Evolutionary conservation across 116 monocot genomes (phyloP).

Genomic region (Cymodocea nodosa): DNA sequence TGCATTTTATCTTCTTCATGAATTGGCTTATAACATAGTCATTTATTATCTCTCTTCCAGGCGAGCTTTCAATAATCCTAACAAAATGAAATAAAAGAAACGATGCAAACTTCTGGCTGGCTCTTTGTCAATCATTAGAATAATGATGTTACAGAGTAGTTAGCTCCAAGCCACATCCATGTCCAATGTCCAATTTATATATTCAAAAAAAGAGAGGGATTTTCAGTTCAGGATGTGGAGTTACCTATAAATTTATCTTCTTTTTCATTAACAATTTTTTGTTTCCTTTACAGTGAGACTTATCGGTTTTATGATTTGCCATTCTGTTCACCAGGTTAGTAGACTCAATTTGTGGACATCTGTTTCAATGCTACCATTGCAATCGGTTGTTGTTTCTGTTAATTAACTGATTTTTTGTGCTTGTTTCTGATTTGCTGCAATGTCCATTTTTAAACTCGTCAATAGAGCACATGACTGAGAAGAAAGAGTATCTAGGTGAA

Average conservation of each 20-base stretch:
- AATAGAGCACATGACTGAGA: conserved; percentile 43
- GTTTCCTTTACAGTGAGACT: conserved; percentile 47
- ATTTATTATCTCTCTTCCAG: too few relatives aligned
- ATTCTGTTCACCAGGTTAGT: conserved; percentile 62
- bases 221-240: background rate
- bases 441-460: background rate
- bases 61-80: too few relatives aligned
- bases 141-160: too few relatives aligned
- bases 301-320: conserved; percentile 68
- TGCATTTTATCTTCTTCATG: too few relatives aligned
- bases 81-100: too few relatives aligned
- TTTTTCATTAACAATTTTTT: background rate
- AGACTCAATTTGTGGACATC: background rate
- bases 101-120: too few relatives aligned
- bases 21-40: too few relatives aligned
- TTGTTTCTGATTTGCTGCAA: background rate
- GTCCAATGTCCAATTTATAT: background rate
- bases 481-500: conserved; percentile 70
- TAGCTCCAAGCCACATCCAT: too few relatives aligned
- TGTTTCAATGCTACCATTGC: too few relatives aligned
- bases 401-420: background rate
- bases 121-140: too few relatives aligned
- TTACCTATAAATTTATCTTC: background rate
- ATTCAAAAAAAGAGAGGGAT: background rate
- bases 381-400: background rate